phyloP scores from a whole-genome alignment of 495 filamentous ascomycete species.

The Halenospora varia region DNA sequence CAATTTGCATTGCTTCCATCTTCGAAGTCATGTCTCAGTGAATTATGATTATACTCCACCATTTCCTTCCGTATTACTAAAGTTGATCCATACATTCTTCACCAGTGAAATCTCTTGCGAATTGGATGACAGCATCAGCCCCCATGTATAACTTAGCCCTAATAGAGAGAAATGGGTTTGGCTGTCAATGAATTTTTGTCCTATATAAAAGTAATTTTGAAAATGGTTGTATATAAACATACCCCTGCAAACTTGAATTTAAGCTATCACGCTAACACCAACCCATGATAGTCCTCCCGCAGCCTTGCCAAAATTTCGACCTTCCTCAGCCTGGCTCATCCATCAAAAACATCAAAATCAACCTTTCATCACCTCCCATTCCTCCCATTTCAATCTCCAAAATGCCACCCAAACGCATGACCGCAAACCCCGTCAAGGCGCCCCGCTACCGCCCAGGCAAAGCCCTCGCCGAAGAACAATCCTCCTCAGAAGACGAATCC shows the following conservation, averaged over 20 bases:
- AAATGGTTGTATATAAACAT: too few species aligned
- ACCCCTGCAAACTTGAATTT: not conserved
- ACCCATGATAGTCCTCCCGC: not conserved
- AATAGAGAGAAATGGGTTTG: too few species aligned
- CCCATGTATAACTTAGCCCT: too few species aligned
- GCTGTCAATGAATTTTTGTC: too few species aligned
- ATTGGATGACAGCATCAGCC: too few species aligned
- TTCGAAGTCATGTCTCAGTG: too few species aligned
- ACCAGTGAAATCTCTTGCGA: too few species aligned
- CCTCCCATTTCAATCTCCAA: constrained; percentile 22
- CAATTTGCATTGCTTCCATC: too few species aligned
- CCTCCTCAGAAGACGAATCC: constrained; percentile 56
- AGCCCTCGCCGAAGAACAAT: constrained; percentile 62
- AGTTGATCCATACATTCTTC: too few species aligned
- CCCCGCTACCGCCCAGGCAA: constrained; percentile 87
- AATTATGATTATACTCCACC: too few species aligned
- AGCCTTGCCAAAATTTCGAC: constrained; percentile 6
- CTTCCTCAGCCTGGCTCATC: not conserved
- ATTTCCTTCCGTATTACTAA: too few species aligned
- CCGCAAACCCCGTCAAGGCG: constrained; percentile 80
- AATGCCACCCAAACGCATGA: constrained; percentile 93
- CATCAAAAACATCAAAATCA: not conserved
- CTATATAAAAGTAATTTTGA: too few species aligned
- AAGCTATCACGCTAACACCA: not conserved
- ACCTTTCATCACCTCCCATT: not conserved